A percentile compares a stretch with the other conserved stretches of the same genome.
Evolutionary conservation across 768 basidiomycete genomes (phyloP).

Genomic region (Mycena floridula): DNA sequence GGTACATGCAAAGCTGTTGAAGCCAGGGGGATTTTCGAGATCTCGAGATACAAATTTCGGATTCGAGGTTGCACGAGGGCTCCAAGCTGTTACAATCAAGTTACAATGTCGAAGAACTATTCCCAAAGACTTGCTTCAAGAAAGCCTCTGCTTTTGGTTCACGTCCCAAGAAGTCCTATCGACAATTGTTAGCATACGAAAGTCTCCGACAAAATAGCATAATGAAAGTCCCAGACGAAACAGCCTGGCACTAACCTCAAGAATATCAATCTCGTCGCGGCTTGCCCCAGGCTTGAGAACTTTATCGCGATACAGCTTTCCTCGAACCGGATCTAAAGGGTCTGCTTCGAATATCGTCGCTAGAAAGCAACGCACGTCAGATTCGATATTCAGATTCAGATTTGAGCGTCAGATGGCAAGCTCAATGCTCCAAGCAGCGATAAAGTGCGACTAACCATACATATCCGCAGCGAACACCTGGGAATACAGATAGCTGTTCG

Average conservation of each 20-base stretch:
- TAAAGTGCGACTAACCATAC: constrained; percentile 34
- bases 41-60: too few relatives aligned
- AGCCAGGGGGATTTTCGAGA: too few relatives aligned
- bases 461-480: constrained; percentile 56
- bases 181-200: constrained; percentile 1
- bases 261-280: constrained; percentile 70
- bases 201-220: too few relatives aligned
- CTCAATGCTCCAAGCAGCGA: neutral
- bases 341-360: constrained; percentile 74
- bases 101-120: too few relatives aligned
- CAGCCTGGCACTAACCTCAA: constrained; percentile 46
- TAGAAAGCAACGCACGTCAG: too few relatives aligned
- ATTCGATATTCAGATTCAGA: neutral
- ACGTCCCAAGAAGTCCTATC: constrained; percentile 72
- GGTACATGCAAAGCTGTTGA: too few relatives aligned
- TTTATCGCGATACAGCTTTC: constrained; percentile 64
- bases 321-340: constrained; percentile 63
- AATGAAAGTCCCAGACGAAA: too few relatives aligned
- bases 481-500: too few relatives aligned
- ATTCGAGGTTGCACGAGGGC: too few relatives aligned
- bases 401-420: neutral
- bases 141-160: constrained; percentile 73
- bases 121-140: constrained; percentile 56
- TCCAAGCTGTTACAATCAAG: too few relatives aligned
- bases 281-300: constrained; percentile 73